Base-by-base conservation (phyloP, 2,329 filamentous ascomycete genomes). In the Aureobasidium melanogenum region DNA sequence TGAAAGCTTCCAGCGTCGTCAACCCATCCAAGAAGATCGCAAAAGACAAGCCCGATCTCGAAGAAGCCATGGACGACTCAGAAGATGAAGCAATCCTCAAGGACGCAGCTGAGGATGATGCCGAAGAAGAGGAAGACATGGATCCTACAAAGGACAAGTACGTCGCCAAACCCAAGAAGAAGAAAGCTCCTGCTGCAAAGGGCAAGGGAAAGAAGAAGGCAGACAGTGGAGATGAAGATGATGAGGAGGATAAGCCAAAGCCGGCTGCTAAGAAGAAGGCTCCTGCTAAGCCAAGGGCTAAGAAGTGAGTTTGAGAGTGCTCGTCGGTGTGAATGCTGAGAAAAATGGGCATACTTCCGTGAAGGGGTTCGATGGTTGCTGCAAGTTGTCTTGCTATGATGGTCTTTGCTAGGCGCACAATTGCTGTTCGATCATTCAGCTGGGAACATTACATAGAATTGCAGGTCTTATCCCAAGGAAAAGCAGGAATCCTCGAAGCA, bases 71-170 rank as follows among this genome's bases (percentile, higher is more conserved):
- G 59, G 92, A 97, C 52, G 93, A 96, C 67, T 91, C 91, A 5
- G 93, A 84, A 46, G 86, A 73, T 15, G 75, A 77, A 50, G 71
- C 74, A 5, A 65, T 76, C 5, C 74, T 77, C 46, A 76, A 74
- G 26, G 70, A 72, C 51, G 75, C 84, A 1, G 56, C 34, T 4
- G 76, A 76, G 17, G 76, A 79, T 50, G 79, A 70, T 59, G 87
- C 90, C 8, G 88, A 91, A 58, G 77, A 86, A 3, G 87, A 90
- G 4, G 87, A 90, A 14, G 88, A 91, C 58, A 77, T 86, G n/a
- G 91, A 96, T 71, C 73, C 97, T 56, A 91, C 88, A 70, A 96
- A 93, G 71, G 94, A 99, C 75, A 97, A 97, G 74, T 97, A 96
- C 70, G 92, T 97, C 72, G 96, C 94, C 74, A 83, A 88, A 71